phyloP scores from a whole-genome alignment of 2,329 filamentous ascomycete species.

The Scedosporium minutisporum region DNA sequence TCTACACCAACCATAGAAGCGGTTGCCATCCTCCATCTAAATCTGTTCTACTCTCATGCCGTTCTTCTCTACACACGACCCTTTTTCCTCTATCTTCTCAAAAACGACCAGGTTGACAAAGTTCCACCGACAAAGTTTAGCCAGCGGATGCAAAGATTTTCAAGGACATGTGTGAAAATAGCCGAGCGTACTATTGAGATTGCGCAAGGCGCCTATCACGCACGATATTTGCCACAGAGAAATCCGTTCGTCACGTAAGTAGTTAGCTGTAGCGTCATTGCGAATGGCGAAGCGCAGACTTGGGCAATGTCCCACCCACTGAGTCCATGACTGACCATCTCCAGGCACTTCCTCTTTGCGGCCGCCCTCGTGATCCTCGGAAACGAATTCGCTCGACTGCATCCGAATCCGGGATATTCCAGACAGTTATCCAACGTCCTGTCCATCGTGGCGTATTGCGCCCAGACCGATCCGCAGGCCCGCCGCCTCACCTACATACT shows the following conservation, averaged over 20 bases:
- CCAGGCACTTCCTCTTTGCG: constrained; percentile 47
- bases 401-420: constrained; percentile 30
- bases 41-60: constrained; percentile 52
- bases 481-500: constrained; percentile 39
- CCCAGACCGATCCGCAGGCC: constrained; percentile 38
- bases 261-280: not conserved
- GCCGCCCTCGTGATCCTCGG: constrained; percentile 44
- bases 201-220: constrained; percentile 32
- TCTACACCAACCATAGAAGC: constrained; percentile 26
- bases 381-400: constrained; percentile 45
- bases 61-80: constrained; percentile 54
- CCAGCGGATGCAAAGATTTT: constrained; percentile 33
- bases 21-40: constrained; percentile 52
- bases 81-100: constrained; percentile 52
- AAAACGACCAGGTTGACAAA: constrained; percentile 19
- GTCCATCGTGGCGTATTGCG: constrained; percentile 38
- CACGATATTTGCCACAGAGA: constrained; percentile 35
- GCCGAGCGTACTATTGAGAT: constrained; percentile 40
- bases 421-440: constrained; percentile 32
- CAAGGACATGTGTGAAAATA: constrained; percentile 40
- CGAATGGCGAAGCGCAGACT: not conserved
- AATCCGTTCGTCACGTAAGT: constrained; percentile 49
- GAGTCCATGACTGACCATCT: not conserved
- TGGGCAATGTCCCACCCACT: too few species aligned
- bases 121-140: constrained; percentile 13